phyloP scores from a whole-genome alignment of 2,329 filamentous ascomycete genomes.

The Penicillium griseofulvum region DNA sequence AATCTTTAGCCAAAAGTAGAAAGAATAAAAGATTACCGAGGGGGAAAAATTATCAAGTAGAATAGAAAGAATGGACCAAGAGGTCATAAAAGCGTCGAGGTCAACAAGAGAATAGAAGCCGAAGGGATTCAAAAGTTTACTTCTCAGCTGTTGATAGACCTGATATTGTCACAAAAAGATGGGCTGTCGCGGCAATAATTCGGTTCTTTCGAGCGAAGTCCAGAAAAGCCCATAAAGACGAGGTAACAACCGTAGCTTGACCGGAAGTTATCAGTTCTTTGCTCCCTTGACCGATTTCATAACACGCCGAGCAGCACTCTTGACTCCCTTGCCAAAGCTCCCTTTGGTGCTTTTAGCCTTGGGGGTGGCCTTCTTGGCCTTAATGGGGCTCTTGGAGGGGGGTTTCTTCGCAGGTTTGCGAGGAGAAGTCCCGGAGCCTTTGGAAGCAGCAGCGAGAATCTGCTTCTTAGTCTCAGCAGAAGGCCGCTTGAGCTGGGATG shows the following conservation, averaged over 20 bases:
- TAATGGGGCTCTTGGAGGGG: slow-evolving; percentile 14
- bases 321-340: slow-evolving; percentile 15
- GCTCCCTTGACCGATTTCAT: slow-evolving; percentile 18
- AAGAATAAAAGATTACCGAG: background rate
- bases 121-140: background rate
- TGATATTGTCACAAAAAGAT: background rate
- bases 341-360: slow-evolving; percentile 11
- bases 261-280: slow-evolving; percentile 3
- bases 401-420: slow-evolving; percentile 12
- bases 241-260: background rate
- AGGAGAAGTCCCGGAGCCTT: slow-evolving; percentile 16
- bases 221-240: background rate
- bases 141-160: background rate
- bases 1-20: background rate
- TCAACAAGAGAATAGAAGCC: background rate
- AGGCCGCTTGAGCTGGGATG: slow-evolving; percentile 28
- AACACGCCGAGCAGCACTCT: slow-evolving; percentile 14
- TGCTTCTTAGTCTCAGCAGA: slow-evolving; percentile 32
- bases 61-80: background rate
- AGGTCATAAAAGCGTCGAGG: background rate
- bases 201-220: background rate
- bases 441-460: slow-evolving; percentile 26
- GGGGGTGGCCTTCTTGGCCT: slow-evolving; percentile 10
- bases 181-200: background rate
- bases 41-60: background rate